Conservation (phyloP, 2,329 filamentous ascomycete genomes). For the Monilinia fructicola region DNA sequence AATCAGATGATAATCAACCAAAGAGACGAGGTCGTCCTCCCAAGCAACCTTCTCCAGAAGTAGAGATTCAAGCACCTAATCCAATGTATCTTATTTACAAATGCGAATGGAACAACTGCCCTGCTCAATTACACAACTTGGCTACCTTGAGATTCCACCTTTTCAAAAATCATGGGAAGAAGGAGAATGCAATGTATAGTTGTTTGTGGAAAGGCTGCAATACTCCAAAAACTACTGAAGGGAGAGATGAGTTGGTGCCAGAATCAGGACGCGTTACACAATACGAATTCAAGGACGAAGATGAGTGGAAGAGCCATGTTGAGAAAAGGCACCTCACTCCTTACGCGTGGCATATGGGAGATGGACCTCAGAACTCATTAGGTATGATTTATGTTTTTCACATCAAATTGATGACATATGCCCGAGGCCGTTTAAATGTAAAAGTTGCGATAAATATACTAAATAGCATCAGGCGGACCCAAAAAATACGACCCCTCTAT, state of each 20-base stretch:
- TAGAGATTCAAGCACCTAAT: slow-evolving; percentile 30
- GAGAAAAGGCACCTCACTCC: slow-evolving; percentile 54
- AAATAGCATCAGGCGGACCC: slow-evolving; percentile 26
- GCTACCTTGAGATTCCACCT: slow-evolving; percentile 58
- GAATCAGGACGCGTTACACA: slow-evolving; percentile 22
- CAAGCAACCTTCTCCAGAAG: slow-evolving; percentile 15
- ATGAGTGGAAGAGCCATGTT: slow-evolving; percentile 51
- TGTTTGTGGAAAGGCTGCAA: slow-evolving; percentile 47
- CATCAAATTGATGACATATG: background rate
- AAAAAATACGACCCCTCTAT: slow-evolving; percentile 9
- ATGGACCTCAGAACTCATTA: slow-evolving; percentile 49
- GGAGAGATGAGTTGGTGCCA: slow-evolving; percentile 22
- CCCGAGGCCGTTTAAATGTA: background rate
- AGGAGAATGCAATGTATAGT: slow-evolving; percentile 36
- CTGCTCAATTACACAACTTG: slow-evolving; percentile 61
- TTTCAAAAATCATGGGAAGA: slow-evolving; percentile 48
- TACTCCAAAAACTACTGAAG: slow-evolving; percentile 21
- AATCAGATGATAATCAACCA: background rate
- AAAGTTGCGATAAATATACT: slow-evolving; percentile 10
- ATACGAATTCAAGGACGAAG: slow-evolving; percentile 30
- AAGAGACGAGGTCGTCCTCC: slow-evolving; percentile 30
- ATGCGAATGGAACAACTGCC: slow-evolving; percentile 61
- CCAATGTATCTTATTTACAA: slow-evolving; percentile 53
- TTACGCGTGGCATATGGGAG: slow-evolving; percentile 58
- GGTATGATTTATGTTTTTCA: slow-evolving; percentile 26